Conservation (phyloP, 371 early-diverging fungal species). For the Saksenaea vasiformis region DNA sequence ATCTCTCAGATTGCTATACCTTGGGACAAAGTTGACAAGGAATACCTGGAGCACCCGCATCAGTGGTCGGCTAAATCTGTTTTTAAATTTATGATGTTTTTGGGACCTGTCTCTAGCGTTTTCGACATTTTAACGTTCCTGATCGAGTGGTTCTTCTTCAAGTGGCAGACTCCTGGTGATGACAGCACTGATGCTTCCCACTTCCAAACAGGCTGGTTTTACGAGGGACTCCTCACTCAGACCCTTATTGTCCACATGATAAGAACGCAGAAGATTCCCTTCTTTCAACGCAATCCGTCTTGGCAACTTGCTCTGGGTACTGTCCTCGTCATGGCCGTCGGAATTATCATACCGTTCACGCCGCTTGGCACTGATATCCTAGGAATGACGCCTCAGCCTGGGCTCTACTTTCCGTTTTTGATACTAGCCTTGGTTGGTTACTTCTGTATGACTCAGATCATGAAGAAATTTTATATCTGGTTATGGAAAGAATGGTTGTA, state of each 20-base stretch:
- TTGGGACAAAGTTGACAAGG: slow-evolving; percentile 42
- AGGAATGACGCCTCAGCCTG: slow-evolving; percentile 22
- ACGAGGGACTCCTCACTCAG: slow-evolving; percentile 37
- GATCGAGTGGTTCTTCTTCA: slow-evolving; percentile 38
- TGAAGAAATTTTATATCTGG: slow-evolving; percentile 14
- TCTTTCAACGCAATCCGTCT: slow-evolving; percentile 30
- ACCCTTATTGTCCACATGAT: slow-evolving; percentile 43
- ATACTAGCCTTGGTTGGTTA: slow-evolving; percentile 24
- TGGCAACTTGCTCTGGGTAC: slow-evolving; percentile 10
- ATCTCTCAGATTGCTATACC: slow-evolving; percentile 37
- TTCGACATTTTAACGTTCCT: slow-evolving; percentile 40
- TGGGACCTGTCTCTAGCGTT: slow-evolving; percentile 41
- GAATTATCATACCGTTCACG: slow-evolving; percentile 21
- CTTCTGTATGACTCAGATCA: slow-evolving; percentile 24
- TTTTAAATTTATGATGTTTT: slow-evolving; percentile 40
- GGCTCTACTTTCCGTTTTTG: slow-evolving; percentile 27
- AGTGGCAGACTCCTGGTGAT: slow-evolving; percentile 20
- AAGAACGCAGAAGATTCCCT: slow-evolving; percentile 40
- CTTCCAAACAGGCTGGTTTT: slow-evolving; percentile 42
- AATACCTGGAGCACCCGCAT: slow-evolving; percentile 38
- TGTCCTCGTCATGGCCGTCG: not conserved
- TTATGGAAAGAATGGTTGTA: slow-evolving; percentile 17
- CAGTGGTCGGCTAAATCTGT: slow-evolving; percentile 37
- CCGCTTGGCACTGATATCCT: slow-evolving; percentile 13
- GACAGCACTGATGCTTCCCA: slow-evolving; percentile 3